phyloP scores from a whole-genome alignment of 345 rosid species.

The Carallia pectinifolia region DNA sequence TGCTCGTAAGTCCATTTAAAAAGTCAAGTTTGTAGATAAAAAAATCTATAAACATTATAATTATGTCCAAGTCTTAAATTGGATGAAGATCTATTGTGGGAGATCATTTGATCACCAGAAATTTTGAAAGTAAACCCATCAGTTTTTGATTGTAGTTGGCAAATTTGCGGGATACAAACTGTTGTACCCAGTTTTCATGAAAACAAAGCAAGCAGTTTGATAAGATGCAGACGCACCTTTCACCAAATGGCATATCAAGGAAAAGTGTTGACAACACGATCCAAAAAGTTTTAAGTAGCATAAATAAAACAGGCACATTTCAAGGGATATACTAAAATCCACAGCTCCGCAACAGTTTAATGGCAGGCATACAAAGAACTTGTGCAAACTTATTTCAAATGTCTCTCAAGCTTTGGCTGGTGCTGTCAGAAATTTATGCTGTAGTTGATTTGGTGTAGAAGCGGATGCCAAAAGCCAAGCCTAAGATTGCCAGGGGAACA shows the following conservation, averaged over 20 bases:
- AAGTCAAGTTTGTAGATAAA: too few species aligned
- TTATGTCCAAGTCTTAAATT: too few species aligned
- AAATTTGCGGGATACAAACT: too few species aligned
- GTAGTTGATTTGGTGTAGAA: constrained; percentile 50
- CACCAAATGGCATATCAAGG: not conserved
- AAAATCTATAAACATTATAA: too few species aligned
- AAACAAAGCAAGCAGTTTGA: not conserved
- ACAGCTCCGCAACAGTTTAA: not conserved
- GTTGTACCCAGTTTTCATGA: not conserved
- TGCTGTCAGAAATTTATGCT: constrained; percentile 5
- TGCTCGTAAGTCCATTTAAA: too few species aligned
- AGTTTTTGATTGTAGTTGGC: too few species aligned
- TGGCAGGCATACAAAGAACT: not conserved
- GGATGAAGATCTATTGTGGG: too few species aligned
- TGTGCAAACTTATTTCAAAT: constrained; percentile 16
- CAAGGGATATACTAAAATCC: too few species aligned
- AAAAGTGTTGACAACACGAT: not conserved
- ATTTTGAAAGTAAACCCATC: too few species aligned
- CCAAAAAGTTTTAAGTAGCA: not conserved
- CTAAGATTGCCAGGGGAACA: constrained; percentile 87
- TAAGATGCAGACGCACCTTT: not conserved
- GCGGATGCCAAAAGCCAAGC: constrained; percentile 82
- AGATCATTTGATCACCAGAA: too few species aligned
- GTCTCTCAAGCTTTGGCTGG: not conserved
- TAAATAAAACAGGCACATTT: not conserved